These are phyloP conservation scores for Akanthomyces muscarius DNA, from an alignment of 2,329 filamentous ascomycete genomes.

Conservation along the genomic window DNA sequence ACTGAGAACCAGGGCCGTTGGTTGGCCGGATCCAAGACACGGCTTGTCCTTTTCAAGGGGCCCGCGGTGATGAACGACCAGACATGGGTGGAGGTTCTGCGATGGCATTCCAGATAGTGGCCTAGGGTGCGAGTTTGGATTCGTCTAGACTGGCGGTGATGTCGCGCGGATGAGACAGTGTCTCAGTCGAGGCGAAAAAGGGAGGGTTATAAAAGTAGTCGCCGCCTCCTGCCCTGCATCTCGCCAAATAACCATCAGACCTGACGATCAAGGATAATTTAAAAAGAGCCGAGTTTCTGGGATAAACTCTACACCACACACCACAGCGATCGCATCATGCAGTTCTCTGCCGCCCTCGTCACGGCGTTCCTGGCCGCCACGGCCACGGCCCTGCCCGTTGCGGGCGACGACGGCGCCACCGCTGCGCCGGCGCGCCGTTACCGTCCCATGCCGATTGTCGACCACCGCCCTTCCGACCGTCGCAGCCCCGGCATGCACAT, in stretches of 20 bases:
- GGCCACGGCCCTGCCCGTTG: not conserved
- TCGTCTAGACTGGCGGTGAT: not conserved
- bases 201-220: not conserved
- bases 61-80: not conserved
- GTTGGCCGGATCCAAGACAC: not conserved
- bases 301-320: not conserved
- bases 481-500: not conserved
- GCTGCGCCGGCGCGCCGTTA: not conserved
- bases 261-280: no score
- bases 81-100: not conserved
- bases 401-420: not conserved
- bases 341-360: not conserved
- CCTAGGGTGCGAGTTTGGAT: not conserved
- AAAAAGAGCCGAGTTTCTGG: no score
- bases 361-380: not conserved
- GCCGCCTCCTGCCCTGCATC: not conserved
- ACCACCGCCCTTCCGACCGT: not conserved
- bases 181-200: not conserved
- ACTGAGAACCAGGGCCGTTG: not conserved
- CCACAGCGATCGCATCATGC: not conserved
- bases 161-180: not conserved
- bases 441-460: not conserved
- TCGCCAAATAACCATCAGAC: not conserved
- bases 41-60: no score
- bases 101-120: slow-evolving; percentile 2